Base-by-base conservation (phyloP, 2,329 filamentous ascomycete species). In the Trichoderma asperellum region DNA sequence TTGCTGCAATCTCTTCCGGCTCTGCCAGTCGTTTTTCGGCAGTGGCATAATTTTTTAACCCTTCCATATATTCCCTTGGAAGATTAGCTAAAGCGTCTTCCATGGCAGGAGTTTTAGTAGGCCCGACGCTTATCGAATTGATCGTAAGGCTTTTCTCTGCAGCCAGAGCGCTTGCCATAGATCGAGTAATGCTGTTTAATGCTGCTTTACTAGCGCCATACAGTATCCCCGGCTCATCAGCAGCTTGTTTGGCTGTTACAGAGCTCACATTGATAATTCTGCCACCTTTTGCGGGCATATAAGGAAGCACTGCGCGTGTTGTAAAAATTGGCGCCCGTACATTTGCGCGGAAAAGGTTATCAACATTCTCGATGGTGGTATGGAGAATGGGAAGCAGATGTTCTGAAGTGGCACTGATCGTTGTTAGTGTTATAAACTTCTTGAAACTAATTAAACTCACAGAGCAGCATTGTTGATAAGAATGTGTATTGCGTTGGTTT, bases 381-480 rank as follows among this genome's bases (percentile, higher is more conserved):
- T 21, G 10, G 0, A 49, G n/a, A 12, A 49, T 49, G 1, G 47
- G n/a, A 24, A 49, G 47, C 10, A 49, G 47, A 24, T 24, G 47
- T 7, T 49, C 47, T 24, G 47, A 49, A 5, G n/a, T 49, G n/a
- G 47, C 47, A 21, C 43, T 49, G 8, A 12, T 16, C 12, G 5
- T 10, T 18, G 4, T 61, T 18, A 61, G 27, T 24, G 12, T 21
- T 12, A 32, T 47, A 16, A 2, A 43, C 12, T 24, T 14, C 18
- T 10, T 12, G 21, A 16, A 12, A 60, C 12, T n/a, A 1, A 21
- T 21, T 3, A 32, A 21, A 32, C 58, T 21, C 37, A 60, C 58
- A 60, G 58, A 47, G 58, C 37, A 16, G 58, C 58, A 61, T 61
- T 61, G 29, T 61, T 61, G 58, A 61, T 47, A 8, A 61, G 58